Percentiles rank a stretch among this genome's conserved stretches.
phyloP scores from a whole-genome alignment of 148 eudicot genomes.

The Rhododendron ovatum region DNA sequence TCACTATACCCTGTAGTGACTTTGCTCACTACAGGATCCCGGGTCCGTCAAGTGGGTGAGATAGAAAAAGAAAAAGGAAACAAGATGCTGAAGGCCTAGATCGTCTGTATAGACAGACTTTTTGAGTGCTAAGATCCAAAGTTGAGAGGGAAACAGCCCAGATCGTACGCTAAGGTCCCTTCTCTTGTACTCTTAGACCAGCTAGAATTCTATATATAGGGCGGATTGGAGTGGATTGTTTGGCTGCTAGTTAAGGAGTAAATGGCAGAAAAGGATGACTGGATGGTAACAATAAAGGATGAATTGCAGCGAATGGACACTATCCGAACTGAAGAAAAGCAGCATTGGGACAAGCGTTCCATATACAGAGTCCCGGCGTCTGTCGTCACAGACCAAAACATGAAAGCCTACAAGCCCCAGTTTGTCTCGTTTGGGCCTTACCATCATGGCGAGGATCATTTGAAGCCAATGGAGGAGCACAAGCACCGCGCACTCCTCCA shows the following conservation, averaged over 20 bases:
- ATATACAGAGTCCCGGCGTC: conserved; percentile 29
- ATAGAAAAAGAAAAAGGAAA: background rate
- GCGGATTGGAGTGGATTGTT: background rate
- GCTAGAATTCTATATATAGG: background rate
- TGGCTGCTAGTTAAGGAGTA: background rate
- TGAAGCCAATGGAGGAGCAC: conserved; percentile 33
- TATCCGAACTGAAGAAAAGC: conserved; percentile 1
- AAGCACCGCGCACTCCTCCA: conserved; percentile 34
- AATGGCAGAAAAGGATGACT: background rate
- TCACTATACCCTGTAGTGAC: no score
- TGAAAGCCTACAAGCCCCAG: conserved; percentile 34
- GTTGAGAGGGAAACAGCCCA: no score
- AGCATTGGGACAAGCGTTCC: conserved; percentile 27
- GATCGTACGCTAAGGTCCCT: no score
- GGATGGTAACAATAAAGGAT: background rate
- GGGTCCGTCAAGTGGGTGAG: background rate
- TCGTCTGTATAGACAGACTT: no score
- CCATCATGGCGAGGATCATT: conserved; percentile 23
- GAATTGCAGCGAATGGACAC: background rate
- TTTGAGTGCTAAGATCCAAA: no score
- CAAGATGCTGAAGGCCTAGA: background rate
- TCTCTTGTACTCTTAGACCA: background rate
- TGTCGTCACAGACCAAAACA: conserved; percentile 29
- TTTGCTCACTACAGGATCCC: no score
- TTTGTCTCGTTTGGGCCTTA: conserved; percentile 42